Base-by-base conservation (phyloP, 2,329 filamentous ascomycete genomes). In the Phaeosphaeria sp. region DNA sequence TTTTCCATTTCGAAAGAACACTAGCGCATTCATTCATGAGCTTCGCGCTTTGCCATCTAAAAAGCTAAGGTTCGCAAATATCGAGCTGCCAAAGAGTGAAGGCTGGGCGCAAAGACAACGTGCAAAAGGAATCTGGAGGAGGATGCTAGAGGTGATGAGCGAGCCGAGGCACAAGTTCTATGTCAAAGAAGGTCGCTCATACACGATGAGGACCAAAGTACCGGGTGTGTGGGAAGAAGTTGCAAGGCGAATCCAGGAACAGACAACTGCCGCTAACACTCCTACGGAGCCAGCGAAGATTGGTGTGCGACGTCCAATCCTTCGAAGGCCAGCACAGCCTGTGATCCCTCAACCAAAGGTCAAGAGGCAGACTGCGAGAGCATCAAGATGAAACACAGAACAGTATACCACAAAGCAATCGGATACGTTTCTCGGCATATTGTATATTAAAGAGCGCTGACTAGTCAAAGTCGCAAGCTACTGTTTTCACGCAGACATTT, bases 201-300 rank as follows among this genome's bases (percentile, higher is more conserved):
- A 69, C 51, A 75, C 69, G 11, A 63, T 69, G 46, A 72, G 66
- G 57, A 74, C 68, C 15, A 65, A 70, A 6, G 73, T 73, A 4
- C 73, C 74, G 9, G 74, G 74, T 0, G 72, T 77, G 9, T 77
- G 74, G 74, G 73, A 75, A 53, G 67, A 72, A 47, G 67, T 77
- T 0, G 72, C 73, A 0, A 61, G 52, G 55, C 55, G 62, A 15
- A 75, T 77, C n/a, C 49, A 67, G 46, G 60, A 65, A 36, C 69
- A 74, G 58, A 75, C 66, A 9, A 7, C 17, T 20, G 18, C 30
- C 9, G 47, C 18, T 7, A 13, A 21, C 20, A 22, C 36, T 42
- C 2, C 33, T 21, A 43, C 24, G 30, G 30, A 21, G 30, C n/a
- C 18, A 6, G 6, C 20, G 17, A 17, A 49, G 18, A n/a, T 15